phyloP scores from a whole-genome alignment of 805 yeast species.

The Metschnikowia peoriensis region DNA sequence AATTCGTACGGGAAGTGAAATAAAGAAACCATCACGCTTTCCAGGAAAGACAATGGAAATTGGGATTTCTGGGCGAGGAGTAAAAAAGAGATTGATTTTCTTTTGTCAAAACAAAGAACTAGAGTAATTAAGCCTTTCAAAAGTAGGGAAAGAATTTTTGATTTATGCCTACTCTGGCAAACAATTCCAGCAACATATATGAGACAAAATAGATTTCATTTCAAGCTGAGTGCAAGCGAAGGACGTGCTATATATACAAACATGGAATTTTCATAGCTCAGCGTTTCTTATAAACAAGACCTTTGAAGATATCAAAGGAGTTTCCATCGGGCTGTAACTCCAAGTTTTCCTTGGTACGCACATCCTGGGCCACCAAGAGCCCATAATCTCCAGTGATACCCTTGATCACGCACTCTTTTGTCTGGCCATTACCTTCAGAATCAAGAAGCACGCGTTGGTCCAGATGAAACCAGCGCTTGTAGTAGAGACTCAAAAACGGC shows the following conservation, averaged over 20 bases:
- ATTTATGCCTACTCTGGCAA: too few relatives aligned
- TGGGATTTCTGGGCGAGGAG: too few relatives aligned
- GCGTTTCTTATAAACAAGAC: conserved; percentile 58
- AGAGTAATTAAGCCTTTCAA: too few relatives aligned
- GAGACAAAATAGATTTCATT: too few relatives aligned
- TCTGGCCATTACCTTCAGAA: conserved; percentile 41
- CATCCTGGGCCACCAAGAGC: conserved; percentile 70
- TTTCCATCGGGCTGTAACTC: conserved; percentile 96
- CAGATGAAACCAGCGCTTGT: conserved; percentile 81
- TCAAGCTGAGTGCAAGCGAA: too few relatives aligned
- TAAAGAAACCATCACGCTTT: too few relatives aligned
- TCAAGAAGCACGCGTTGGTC: conserved; percentile 64
- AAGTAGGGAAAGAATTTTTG: too few relatives aligned
- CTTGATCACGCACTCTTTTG: conserved; percentile 56
- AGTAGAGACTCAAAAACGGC: conserved; percentile 69
- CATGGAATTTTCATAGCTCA: background rate
- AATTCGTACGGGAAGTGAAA: too few relatives aligned
- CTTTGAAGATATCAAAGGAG: conserved; percentile 92
- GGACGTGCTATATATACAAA: background rate
- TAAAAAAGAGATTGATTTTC: too few relatives aligned
- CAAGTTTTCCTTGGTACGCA: conserved; percentile 53
- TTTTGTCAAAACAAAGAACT: too few relatives aligned
- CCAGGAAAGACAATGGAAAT: too few relatives aligned
- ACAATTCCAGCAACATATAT: too few relatives aligned
- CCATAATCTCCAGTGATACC: conserved; percentile 91